Base-by-base conservation (phyloP, 176 grass and related monocot genomes). In the Oryza nivara region DNA sequence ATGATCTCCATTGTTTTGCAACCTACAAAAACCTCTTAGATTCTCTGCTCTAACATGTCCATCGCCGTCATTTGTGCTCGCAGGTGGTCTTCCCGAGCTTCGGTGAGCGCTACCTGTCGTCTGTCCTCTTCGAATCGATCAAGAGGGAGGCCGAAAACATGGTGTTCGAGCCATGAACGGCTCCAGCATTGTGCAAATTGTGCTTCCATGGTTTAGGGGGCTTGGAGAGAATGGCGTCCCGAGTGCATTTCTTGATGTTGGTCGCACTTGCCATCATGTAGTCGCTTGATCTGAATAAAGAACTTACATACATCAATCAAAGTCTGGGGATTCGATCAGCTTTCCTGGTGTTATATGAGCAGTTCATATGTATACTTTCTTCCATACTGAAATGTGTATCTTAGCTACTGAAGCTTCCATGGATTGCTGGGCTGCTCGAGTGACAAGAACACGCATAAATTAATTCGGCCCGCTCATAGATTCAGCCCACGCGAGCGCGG, bases 31-130 rank as follows among this genome's bases (percentile, higher is more conserved):
- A 17, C 6, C 14, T 38, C 28, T 3, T 3, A 16, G 30, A 40
- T 40, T 35, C 9, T 70, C 17, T 70, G 68, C 9, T 70, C 36
- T 22, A 43, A 70, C 68, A 20, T 43, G 17, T 44, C n/a, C 34
- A 40, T 11, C 20, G 1, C 19, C 16, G 6, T 70, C 19, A 38
- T 9, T 35, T 66, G 45, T 5, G 7, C 25, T 4, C 51, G 56
- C 43, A 82, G 79, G 79, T 68, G 16, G 79, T 82, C 10, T 70
- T 82, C 63, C 79, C 79, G 1, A 82, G 65, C 51, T 82, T 82
- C 64, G 79, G 79, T 11, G 79, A 82, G 43, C 79, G 63, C 26
- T 82, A 82, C 69, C 23, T 72, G 6, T 82, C 79, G 2, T 82
- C 66, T 8, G 79, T 82, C 14, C 79, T 72, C 23, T 82, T 82